phyloP scores from a whole-genome alignment of 495 filamentous ascomycete species.

The Sordaria brevicollis region DNA sequence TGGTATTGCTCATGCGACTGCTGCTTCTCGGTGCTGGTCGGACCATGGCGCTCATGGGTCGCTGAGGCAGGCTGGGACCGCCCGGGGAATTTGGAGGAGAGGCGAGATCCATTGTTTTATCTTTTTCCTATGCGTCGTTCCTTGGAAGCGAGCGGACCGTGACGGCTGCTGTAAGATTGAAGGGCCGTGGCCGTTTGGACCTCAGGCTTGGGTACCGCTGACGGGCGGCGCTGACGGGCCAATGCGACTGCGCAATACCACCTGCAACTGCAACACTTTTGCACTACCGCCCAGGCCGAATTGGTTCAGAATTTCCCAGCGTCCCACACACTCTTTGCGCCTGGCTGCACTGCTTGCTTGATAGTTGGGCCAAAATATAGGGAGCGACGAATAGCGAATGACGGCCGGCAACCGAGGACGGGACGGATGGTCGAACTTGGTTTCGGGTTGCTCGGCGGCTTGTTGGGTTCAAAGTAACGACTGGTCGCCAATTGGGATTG shows the following conservation, averaged over 20 bases:
- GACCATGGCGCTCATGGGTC: constrained; percentile 82
- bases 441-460: background rate
- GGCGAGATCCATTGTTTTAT: background rate
- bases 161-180: background rate
- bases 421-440: background rate
- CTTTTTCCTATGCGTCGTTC: background rate
- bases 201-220: background rate
- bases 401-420: background rate
- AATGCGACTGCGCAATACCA: background rate
- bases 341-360: background rate
- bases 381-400: background rate
- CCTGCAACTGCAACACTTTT: background rate
- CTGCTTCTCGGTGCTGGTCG: constrained; percentile 64
- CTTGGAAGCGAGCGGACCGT: background rate
- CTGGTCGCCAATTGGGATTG: background rate
- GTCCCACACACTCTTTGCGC: background rate
- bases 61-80: constrained; percentile 34
- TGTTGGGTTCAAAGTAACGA: background rate
- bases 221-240: background rate
- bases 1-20: constrained; percentile 84
- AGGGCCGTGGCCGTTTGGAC: background rate
- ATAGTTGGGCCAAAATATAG: background rate
- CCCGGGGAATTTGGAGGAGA: constrained; percentile 46
- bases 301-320: background rate
- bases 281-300: background rate